These are phyloP conservation scores for Strigomonas culicis DNA, from an alignment of 208 protist species.

Conservation along the genomic window DNA sequence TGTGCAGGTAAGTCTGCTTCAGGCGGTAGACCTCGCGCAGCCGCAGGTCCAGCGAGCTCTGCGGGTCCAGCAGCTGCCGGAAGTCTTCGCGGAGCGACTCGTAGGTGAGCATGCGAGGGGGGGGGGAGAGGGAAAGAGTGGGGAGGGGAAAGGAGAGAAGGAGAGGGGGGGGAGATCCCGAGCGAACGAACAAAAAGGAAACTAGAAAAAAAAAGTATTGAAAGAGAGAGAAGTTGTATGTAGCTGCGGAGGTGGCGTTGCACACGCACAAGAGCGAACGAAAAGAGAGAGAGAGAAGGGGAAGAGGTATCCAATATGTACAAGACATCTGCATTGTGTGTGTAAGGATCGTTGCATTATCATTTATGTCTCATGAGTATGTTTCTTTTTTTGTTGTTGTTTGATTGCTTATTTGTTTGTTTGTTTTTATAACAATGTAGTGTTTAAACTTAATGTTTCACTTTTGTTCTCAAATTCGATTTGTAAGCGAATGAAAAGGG, in stretches of 20 bases:
- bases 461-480: neutral
- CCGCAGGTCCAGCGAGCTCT: conserved; percentile 75
- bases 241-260: neutral
- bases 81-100: conserved; percentile 55
- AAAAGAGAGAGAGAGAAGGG: neutral
- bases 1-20: conserved; percentile 72
- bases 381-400: neutral
- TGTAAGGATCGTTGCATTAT: too few relatives aligned
- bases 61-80: conserved; percentile 62
- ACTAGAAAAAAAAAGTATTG: neutral
- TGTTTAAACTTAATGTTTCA: neutral
- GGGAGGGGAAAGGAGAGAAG: neutral
- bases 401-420: neutral
- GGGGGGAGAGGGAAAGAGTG: neutral
- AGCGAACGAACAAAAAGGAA: conserved; percentile 2
- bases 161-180: neutral
- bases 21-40: conserved; percentile 87
- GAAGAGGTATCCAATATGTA: neutral
- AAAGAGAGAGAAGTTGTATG: neutral
- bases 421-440: neutral
- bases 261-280: neutral
- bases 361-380: too few relatives aligned
- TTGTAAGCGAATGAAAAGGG: neutral
- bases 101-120: conserved; percentile 20
- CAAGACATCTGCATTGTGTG: neutral